Base-by-base conservation (phyloP, 805 yeast species). In the Saccharomyces jurei region DNA sequence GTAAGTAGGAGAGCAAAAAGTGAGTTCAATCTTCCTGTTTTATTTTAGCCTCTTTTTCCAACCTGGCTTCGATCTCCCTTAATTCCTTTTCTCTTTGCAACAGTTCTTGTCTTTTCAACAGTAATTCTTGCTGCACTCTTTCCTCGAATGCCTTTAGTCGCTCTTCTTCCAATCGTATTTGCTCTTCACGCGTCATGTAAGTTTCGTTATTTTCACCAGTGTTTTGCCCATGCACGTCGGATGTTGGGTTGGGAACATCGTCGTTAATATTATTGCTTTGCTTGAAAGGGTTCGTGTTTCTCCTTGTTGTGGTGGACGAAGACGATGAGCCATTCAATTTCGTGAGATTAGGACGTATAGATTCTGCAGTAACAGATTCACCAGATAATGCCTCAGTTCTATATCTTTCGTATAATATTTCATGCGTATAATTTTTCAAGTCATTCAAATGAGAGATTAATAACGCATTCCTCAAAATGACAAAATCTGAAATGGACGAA, bases 391-490 rank as follows among this genome's bases (percentile, higher is more conserved):
- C 90, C 65, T 84, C 89, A 9, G 96, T 87, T 78, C 97, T 84
- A 72, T 90, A 90, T 67, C 83, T 84, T 71, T 90, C 97, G 70
- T 90, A 90, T 59, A 90, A 74, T 46, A 84, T 79, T 68, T 89
- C 96, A 68, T 87, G 95, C 6, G 97, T 90, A 64, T 81, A 78
- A 63, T 90, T 97, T 72, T 89, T 89, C 71, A 90, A 82, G 67
- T 90, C 97, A 67, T 84, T 84, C 71, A 90, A 78, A 72, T 89
- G 96, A 17, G 94, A 83, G 63, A 87, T 86, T 64, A 90, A 79
- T 56, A 90, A 74, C 3, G 90, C 81, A 64, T 88, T 89, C 69
- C 90, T 83, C 69, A 90, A 77, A 46, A 87, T 80, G 48, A 88
- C 81, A 67, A 90, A 87, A 71, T 90, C 97, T 59, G 89, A 85